A percentile compares a stretch with the other conserved stretches of the same genome.
These are phyloP conservation scores for Alternaria panax DNA, from an alignment of 2,329 filamentous ascomycete species.

Conservation along the genomic window DNA sequence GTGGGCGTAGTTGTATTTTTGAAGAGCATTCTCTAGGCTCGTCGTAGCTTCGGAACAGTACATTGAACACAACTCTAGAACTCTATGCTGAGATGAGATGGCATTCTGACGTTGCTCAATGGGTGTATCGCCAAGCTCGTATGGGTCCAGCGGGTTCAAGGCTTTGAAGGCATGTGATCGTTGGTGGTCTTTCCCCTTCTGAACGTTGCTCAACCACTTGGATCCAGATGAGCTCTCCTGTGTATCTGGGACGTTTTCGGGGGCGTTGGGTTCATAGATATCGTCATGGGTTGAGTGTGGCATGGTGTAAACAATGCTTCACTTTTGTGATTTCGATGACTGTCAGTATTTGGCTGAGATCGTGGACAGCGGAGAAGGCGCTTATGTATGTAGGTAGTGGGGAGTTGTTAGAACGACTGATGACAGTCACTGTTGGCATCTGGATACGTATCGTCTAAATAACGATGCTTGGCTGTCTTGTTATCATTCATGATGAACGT, in stretches of 20 bases:
- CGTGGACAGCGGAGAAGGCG: not conserved
- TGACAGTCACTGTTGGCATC: not conserved
- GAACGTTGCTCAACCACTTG: not conserved
- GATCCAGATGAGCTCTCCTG: not conserved
- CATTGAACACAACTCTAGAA: not conserved
- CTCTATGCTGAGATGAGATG: no score
- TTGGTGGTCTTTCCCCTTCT: not conserved
- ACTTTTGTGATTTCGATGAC: not conserved
- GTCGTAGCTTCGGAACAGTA: not conserved
- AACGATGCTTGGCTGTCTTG: not conserved
- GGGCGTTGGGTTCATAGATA: no score
- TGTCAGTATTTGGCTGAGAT: not conserved
- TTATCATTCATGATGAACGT: not conserved
- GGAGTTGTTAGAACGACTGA: not conserved
- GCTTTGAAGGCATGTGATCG: not conserved
- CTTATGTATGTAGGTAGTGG: not conserved
- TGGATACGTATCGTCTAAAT: not conserved
- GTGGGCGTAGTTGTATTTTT: not conserved
- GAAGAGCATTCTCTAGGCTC: not conserved
- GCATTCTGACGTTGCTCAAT: not conserved
- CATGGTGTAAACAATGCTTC: not conserved
- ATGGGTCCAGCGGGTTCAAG: not conserved
- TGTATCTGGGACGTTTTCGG: not conserved
- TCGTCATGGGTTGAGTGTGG: not conserved
- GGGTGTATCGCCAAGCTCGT: not conserved